Base-by-base conservation (phyloP, 164 flowering plant genomes). In the Vitis labrusca region DNA sequence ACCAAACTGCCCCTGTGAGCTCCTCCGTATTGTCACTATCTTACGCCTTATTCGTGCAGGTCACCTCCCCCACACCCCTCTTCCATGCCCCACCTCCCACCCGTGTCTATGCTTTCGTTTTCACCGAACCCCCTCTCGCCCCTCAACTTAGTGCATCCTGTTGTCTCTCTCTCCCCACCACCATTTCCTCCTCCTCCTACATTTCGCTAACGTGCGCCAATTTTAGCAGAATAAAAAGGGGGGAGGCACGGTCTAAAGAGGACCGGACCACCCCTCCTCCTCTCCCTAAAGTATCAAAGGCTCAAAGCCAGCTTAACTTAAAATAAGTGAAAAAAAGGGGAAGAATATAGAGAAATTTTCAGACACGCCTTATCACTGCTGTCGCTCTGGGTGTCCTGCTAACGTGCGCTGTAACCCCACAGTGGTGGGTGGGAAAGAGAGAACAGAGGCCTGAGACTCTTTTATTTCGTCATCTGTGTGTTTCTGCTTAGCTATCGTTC, bases 21-120 rank as follows among this genome's bases (percentile, higher is more conserved):
- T 37, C 59, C 32, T 15, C 37, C 29, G 73, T 70, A 17, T 61
- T 60, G 78, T 75, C 78, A 23, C 71, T 50, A 48, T 70, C 73
- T 47, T 64, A n/a, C 59, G 51, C 59, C 69, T 53, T 50, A 29
- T 60, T 0, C 37, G 63, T 69, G 70, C 66, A 59, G 67, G 70
- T 60, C 63, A 27, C 63, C 50, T 60, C 57, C 71, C 76, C 72
- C 68, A 55, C 50, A 17, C 61, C 12, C 53, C 6, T 53, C 9
- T 62, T 0, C 64, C n/a, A 50, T n/a, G n/a, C 30, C 50, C 27
- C 57, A 47, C 5, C 48, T n/a, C 50, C 48, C 56, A 13, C 67
- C 59, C 66, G 71, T 68, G 67, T 52, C 79, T 13, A 50, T 51
- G 10, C 67, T 69, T 73, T 70, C 76, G 13, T 59, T 69, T 66